Percentiles rank a stretch among this genome's conserved stretches.
Conservation (phyloP, 805 yeast species). For the Metschnikowia baotianmanensis region DNA sequence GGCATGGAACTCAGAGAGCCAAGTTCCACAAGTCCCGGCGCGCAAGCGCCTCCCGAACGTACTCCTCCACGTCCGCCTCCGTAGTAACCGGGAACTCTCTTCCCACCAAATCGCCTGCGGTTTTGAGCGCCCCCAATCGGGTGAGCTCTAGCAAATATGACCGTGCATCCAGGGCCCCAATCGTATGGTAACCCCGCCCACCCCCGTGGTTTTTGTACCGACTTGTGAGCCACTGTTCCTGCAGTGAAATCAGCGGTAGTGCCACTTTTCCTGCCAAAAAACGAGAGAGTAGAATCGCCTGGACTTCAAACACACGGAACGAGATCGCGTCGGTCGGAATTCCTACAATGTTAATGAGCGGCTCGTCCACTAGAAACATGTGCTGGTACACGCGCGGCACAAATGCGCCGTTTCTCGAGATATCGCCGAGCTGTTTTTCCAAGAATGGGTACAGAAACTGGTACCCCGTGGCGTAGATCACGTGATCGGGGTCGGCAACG, state of each 20-base stretch:
- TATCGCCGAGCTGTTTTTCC: conserved; percentile 40
- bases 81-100: conserved; percentile 15
- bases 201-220: conserved; percentile 43
- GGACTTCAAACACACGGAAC: conserved; percentile 58
- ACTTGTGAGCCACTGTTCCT: conserved; percentile 41
- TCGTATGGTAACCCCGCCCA: conserved; percentile 43
- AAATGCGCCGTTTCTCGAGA: conserved; percentile 33
- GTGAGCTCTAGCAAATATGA: conserved; percentile 24
- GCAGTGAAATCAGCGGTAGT: conserved; percentile 49
- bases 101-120: conserved; percentile 3
- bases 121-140: conserved; percentile 17
- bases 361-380: conserved; percentile 54
- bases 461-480: conserved; percentile 77
- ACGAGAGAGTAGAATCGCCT: conserved; percentile 63
- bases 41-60: conserved; percentile 6
- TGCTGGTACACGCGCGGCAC: conserved; percentile 57
- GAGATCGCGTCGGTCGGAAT: conserved; percentile 62
- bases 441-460: conserved; percentile 64
- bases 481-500: conserved; percentile 48
- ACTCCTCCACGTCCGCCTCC: conserved; percentile 12
- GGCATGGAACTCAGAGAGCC: no score
- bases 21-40: conserved; percentile 11
- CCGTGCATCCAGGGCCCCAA: conserved; percentile 31
- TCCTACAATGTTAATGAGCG: conserved; percentile 62
- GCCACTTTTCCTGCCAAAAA: conserved; percentile 54